These are phyloP conservation scores for Phaeoacremonium minimum DNA, from an alignment of 2,329 filamentous ascomycete genomes.

Conservation along the genomic window DNA sequence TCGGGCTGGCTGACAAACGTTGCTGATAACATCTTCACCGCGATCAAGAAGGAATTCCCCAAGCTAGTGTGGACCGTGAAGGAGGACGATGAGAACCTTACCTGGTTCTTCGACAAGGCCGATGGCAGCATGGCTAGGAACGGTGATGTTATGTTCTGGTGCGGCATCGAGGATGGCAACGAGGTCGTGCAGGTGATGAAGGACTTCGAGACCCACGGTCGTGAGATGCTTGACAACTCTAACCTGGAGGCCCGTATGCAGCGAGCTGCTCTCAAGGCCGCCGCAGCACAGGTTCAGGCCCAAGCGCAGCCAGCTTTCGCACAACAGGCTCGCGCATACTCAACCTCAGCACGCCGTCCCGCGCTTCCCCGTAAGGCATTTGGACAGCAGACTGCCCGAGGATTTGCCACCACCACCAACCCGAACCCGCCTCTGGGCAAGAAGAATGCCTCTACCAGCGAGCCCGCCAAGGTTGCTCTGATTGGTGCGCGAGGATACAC, in stretches of 20 bases:
- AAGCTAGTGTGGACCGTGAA: slow-evolving; percentile 95
- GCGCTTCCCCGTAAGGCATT: slow-evolving; percentile 9
- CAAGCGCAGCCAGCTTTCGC: slow-evolving; percentile 11
- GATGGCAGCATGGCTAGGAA: slow-evolving; percentile 84
- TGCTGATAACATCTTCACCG: slow-evolving; percentile 89
- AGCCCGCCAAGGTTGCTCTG: slow-evolving; percentile 75
- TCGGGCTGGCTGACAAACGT: slow-evolving; percentile 92
- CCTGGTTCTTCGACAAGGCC: slow-evolving; percentile 97
- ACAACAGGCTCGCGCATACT: slow-evolving; percentile 65
- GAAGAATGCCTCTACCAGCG: slow-evolving; percentile 80
- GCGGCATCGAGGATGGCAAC: slow-evolving; percentile 76
- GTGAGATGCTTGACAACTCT: slow-evolving; percentile 83
- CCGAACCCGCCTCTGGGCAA: slow-evolving; percentile 86
- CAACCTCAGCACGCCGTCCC: slow-evolving; percentile 47
- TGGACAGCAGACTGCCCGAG: slow-evolving; percentile 23
- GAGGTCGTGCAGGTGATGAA: slow-evolving; percentile 80
- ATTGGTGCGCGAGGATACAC: slow-evolving; percentile 94
- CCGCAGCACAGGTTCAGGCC: slow-evolving; percentile 30
- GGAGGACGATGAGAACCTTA: slow-evolving; percentile 91
- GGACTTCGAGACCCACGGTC: slow-evolving; percentile 78
- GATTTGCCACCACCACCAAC: slow-evolving; percentile 66
- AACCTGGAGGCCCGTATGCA: slow-evolving; percentile 85
- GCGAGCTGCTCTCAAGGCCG: slow-evolving; percentile 60
- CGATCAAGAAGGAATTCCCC: slow-evolving; percentile 89
- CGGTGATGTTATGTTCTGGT: slow-evolving; percentile 94